Evolutionary conservation across 163 green algal species (phyloP), one percentile per base, ranked within the genome.

Genomic region (Chlorella variabilis): DNA sequence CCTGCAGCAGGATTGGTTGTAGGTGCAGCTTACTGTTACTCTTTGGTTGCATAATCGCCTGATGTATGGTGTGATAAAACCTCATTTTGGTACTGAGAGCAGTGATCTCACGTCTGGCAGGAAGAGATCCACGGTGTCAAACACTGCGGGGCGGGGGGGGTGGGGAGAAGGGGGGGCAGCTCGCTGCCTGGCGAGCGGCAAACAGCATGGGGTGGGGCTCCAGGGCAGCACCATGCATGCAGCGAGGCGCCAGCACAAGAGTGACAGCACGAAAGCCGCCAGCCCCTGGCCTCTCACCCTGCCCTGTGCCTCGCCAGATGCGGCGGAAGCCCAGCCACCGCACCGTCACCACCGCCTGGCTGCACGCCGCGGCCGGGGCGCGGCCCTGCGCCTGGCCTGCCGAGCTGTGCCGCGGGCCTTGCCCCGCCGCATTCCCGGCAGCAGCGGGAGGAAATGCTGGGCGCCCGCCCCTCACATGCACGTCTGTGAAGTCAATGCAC

Each of bases 41-140:
- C n/a, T n/a, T n/a, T n/a, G n/a, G n/a, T n/a, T n/a, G n/a, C n/a
- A n/a, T n/a, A n/a, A n/a, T n/a, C n/a, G n/a, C n/a, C n/a, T n/a
- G n/a, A n/a, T n/a, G n/a, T n/a, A n/a, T n/a, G n/a, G n/a, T n/a
- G n/a, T n/a, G n/a, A n/a, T n/a, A n/a, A n/a, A n/a, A n/a, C n/a
- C n/a, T n/a, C n/a, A n/a, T n/a, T n/a, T n/a, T n/a, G n/a, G n/a
- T n/a, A n/a, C n/a, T n/a, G n/a, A n/a, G n/a, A n/a, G n/a, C n/a
- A n/a, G n/a, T n/a, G n/a, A n/a, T n/a, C n/a, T n/a, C n/a, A n/a
- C n/a, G 70, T 97, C 93, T 5, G 96, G 96, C 38, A 99, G 90
- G 85, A 95, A 96, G 7, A 99, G 89, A 67, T 98, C 93, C 6
- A 98, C 94, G 8, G 71, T 87, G 89, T 99, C 96, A 85, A 98